Base-by-base conservation (phyloP, 108 stramenopile species). In the Cyclotella kingstonii region DNA sequence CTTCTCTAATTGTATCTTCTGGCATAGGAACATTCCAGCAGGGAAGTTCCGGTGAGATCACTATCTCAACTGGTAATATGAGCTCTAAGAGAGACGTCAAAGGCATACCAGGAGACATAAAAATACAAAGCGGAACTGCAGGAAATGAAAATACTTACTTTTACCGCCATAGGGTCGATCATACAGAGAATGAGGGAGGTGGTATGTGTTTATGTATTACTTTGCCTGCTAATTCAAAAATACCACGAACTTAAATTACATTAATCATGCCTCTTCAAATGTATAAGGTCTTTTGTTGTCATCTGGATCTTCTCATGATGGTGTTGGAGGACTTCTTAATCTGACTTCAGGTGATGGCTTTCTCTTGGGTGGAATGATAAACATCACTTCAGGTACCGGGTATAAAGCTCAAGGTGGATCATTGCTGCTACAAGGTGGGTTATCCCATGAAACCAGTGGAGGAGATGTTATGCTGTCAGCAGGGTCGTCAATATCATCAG, bases 271-370 rank as follows among this genome's bases (percentile, higher is more conserved):
- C 30, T 25, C 21, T 48, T 41, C 27, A 25, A 40, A 66, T 7
- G 66, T 53, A 35, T 52, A 35, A 33, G 56, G 26, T 30, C 10
- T 77, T 9, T 35, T 31, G 12, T 12, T 77, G n/a, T 12, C 12
- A 0, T 65, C 70, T 54, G 76, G 76, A 4, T 18, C 63, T 18
- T 59, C 70, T 0, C 41, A 43, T 43, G 47, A 65, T 42, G 76
- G 76, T 11, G 9, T n/a, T 17, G 76, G 76, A 41, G 76, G 76
- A 6, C 18, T 17, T 2, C 12, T 72, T 10, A 36, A 36, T 9
- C 34, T 77, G 30, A 9, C 18, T 18, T 38, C 41, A 23, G 76
- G 76, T 17, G 26, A 34, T 5, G 76, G 76, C 0, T 31, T 18
- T 5, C 12, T 28, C 14, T 14, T 27, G 25, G 76, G 76, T 1